Conservation (phyloP, 2,329 filamentous ascomycete genomes). For the Aspergillus floridensis region DNA sequence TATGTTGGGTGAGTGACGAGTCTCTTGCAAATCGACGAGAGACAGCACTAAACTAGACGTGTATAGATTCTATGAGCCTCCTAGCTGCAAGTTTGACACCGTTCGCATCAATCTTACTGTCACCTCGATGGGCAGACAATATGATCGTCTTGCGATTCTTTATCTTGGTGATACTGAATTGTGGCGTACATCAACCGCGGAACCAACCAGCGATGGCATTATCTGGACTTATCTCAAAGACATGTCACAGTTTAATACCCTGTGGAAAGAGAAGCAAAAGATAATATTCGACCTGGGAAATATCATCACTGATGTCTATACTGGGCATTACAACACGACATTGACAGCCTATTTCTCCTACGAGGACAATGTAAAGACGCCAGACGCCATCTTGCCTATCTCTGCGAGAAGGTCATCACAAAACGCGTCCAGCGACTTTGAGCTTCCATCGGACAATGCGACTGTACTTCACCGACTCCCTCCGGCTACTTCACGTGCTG, state of each 20-base stretch:
- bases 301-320: conserved; percentile 68
- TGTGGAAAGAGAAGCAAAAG: conserved; percentile 69
- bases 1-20: conserved; percentile 61
- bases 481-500: conserved; percentile 63
- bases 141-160: conserved; percentile 72
- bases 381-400: conserved; percentile 67
- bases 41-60: background rate
- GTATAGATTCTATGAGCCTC: conserved; percentile 61
- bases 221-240: conserved; percentile 76
- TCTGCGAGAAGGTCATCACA: conserved; percentile 31
- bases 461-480: conserved; percentile 63
- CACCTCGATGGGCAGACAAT: conserved; percentile 68
- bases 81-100: conserved; percentile 67
- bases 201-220: conserved; percentile 70
- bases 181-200: conserved; percentile 79
- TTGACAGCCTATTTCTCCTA: conserved; percentile 71
- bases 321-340: conserved; percentile 69
- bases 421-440: conserved; percentile 64
- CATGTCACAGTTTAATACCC: conserved; percentile 66
- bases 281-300: conserved; percentile 80
- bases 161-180: conserved; percentile 75
- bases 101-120: conserved; percentile 76
- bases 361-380: conserved; percentile 42
- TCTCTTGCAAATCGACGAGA: background rate
- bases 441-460: conserved; percentile 62